Percentiles rank a stretch among this genome's conserved stretches.
Conservation (phyloP, 2,329 filamentous ascomycete species). For the Zymoseptoria tritici region DNA sequence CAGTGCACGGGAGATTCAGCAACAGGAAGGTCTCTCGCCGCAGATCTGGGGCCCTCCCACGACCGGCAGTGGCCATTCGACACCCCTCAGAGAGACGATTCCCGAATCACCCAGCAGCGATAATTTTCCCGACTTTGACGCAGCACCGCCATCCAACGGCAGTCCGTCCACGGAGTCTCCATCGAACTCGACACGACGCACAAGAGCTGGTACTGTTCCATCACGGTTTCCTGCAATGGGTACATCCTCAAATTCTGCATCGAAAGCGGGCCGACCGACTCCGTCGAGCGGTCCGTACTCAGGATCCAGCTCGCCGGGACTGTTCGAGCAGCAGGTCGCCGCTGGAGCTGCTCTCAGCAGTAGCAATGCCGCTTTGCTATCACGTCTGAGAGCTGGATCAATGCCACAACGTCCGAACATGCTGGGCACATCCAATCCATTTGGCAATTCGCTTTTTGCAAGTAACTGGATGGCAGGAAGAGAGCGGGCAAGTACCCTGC, state of each 20-base stretch:
- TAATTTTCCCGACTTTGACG: slow-evolving; percentile 82
- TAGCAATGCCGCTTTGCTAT: slow-evolving; percentile 66
- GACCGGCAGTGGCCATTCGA: slow-evolving; percentile 92
- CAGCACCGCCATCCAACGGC: slow-evolving; percentile 18
- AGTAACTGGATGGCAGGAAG: slow-evolving; percentile 77
- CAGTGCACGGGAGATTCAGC: slow-evolving; percentile 93
- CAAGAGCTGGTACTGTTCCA: slow-evolving; percentile 90
- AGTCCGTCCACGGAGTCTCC: slow-evolving; percentile 18
- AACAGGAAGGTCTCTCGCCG: slow-evolving; percentile 77
- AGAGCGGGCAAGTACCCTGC: slow-evolving; percentile 78
- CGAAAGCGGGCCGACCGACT: slow-evolving; percentile 74
- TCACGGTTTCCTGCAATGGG: slow-evolving; percentile 81
- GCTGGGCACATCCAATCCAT: slow-evolving; percentile 36
- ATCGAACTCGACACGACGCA: slow-evolving; percentile 50
- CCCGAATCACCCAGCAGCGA: slow-evolving; percentile 89
- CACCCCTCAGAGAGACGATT: slow-evolving; percentile 91
- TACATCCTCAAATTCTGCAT: slow-evolving; percentile 45
- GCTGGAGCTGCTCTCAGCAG: slow-evolving; percentile 45
- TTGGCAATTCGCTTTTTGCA: slow-evolving; percentile 75
- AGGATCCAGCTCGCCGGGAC: slow-evolving; percentile 42
- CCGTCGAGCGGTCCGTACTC: slow-evolving; percentile 85
- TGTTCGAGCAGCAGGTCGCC: slow-evolving; percentile 24
- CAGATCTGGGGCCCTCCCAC: slow-evolving; percentile 86
- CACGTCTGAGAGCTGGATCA: slow-evolving; percentile 80
- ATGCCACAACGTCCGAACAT: slow-evolving; percentile 83